Base-by-base conservation (phyloP, 2,329 filamentous ascomycete species). In the Cercospora brassicicola region DNA sequence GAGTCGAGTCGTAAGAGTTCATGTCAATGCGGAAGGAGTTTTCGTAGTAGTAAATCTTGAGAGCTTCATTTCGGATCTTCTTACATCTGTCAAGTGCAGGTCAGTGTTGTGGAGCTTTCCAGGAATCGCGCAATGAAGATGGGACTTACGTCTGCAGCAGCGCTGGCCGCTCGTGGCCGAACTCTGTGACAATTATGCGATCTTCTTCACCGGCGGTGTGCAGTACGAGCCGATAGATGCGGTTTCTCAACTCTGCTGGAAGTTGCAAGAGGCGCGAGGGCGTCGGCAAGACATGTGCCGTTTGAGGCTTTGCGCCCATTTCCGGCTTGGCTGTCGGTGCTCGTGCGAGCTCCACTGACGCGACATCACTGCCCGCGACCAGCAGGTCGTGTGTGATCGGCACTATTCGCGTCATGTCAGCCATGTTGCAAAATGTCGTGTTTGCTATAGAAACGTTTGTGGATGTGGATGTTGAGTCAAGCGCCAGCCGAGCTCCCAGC, bases 201-300 rank as follows among this genome's bases (percentile, higher is more conserved):
- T 59, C 55, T 31, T 59, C 55, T 13, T 59, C 55, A 13, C 26
- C 59, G 5, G 33, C 39, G 6, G 31, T 28, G 42, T 51, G 26
- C 13, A 69, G 30, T 2, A 48, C 66, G 10, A 70, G 26, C 48
- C 67, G 57, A 51, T 66, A 72, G 60, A 73, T 69, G 8, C 62
- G 55, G 45, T 71, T 67, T 15, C 72, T 62, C 20, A 73, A 57
- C 18, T 73, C 72, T 30, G 64, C 65, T 45, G 70, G 70, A n/a
- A 72, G 62, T 13, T 23, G 31, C 18, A 59, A 59, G 28, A 59
- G 55, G n/a, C 55, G 28, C 8, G 55, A 59, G 31, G 55, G 30
- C 23, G 55, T 59, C 28, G 55, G n/a, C 18, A 9, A 31, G 7
- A 36, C 55, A n/a, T 57, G 55, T n/a, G 28, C 11, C 18, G 18